A percentile compares a stretch with the other conserved stretches of the same genome.
Conservation (phyloP, 2,329 filamentous ascomycete genomes). For the Macrophomina pseudophaseolina region DNA sequence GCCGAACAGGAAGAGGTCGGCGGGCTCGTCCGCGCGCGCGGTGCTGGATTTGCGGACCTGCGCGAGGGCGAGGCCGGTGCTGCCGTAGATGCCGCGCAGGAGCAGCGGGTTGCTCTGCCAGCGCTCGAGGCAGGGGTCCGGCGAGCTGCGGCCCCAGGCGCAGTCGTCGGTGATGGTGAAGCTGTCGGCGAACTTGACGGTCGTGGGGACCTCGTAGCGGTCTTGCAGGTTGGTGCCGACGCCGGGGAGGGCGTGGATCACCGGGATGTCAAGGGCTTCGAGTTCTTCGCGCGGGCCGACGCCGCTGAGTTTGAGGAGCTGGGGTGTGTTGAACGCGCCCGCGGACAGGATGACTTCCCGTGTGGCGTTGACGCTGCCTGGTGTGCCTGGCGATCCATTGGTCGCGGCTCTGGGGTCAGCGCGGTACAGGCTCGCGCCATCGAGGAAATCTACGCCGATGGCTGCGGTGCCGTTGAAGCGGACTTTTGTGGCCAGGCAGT, state of each 20-base stretch:
- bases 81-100: conserved; percentile 50
- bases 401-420: conserved; percentile 41
- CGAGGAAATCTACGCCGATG: conserved; percentile 50
- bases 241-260: conserved; percentile 62
- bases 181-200: conserved; percentile 50
- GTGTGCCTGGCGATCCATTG: conserved; percentile 38
- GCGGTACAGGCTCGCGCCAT: conserved; percentile 46
- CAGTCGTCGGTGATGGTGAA: conserved; percentile 40
- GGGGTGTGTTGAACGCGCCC: conserved; percentile 67
- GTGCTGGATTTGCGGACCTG: conserved; percentile 43
- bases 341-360: conserved; percentile 53
- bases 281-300: conserved; percentile 63
- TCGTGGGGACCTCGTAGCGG: conserved; percentile 61
- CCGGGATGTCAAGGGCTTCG: conserved; percentile 56
- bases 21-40: conserved; percentile 55
- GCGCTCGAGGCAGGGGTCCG: conserved; percentile 49
- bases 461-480: conserved; percentile 66
- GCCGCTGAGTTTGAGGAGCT: conserved; percentile 68
- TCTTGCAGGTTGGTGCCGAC: conserved; percentile 68
- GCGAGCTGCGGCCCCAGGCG: conserved; percentile 39
- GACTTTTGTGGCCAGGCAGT: conserved; percentile 70
- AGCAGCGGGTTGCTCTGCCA: conserved; percentile 34
- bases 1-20: conserved; percentile 54
- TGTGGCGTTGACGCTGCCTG: conserved; percentile 49
- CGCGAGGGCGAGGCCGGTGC: conserved; percentile 60